Evolutionary conservation across 306 rosid genomes (phyloP).

Genomic region (Prinsepia uniflora): DNA sequence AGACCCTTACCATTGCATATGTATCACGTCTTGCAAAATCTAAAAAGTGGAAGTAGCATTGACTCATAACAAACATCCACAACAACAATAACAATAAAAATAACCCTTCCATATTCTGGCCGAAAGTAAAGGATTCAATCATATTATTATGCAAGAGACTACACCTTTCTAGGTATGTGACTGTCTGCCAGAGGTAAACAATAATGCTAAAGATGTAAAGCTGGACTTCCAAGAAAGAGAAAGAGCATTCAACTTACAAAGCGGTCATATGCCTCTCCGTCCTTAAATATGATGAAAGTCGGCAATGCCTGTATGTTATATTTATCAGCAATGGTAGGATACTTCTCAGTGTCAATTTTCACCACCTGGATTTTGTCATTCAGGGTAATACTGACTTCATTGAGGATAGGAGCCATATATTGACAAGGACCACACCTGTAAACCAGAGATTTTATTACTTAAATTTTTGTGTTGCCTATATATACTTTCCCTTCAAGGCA

Average conservation of each 20-base stretch:
- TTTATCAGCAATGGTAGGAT: constrained; percentile 70
- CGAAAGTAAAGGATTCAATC: neutral
- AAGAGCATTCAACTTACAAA: constrained; percentile 55
- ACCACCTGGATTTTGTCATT: constrained; percentile 63
- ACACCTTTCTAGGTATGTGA: neutral
- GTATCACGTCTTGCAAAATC: neutral
- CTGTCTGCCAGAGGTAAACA: neutral
- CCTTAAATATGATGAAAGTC: constrained; percentile 84
- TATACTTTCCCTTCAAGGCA: neutral
- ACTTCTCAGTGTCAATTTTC: constrained; percentile 93
- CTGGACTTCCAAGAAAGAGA: neutral
- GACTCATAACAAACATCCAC: neutral
- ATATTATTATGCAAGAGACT: neutral
- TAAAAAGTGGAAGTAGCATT: neutral
- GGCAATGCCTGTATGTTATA: constrained; percentile 87
- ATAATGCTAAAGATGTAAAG: neutral
- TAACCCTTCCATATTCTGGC: neutral
- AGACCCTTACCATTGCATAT: neutral
- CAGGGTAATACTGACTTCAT: constrained; percentile 65
- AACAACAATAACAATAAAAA: neutral
- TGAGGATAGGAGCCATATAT: constrained; percentile 79
- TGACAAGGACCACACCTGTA: constrained; percentile 99
- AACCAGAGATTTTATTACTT: constrained; percentile 25
- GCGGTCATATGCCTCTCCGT: constrained; percentile 70
- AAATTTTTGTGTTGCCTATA: neutral